Conservation (phyloP, 116 monocot species). For the Iris pallida region DNA sequence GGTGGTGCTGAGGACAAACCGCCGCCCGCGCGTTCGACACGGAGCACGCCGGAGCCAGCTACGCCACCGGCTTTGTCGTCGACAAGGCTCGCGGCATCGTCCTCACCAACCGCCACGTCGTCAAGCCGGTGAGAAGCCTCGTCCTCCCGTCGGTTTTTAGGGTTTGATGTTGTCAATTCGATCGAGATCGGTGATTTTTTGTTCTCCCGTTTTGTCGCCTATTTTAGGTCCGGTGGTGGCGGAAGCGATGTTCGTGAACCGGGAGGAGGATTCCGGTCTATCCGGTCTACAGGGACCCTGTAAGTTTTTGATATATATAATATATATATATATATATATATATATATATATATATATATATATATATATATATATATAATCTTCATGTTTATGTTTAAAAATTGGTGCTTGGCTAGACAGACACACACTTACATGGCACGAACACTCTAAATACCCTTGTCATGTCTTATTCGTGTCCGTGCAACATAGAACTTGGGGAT, state of each 20-base stretch:
- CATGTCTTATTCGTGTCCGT: too few species aligned
- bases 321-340: too few species aligned
- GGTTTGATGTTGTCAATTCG: background rate
- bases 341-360: too few species aligned
- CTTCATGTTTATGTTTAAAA: too few species aligned
- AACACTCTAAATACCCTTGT: too few species aligned
- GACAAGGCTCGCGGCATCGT: slow-evolving; percentile 72
- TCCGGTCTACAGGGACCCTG: slow-evolving; percentile 87
- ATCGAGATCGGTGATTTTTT: background rate
- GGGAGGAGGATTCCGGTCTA: slow-evolving; percentile 84
- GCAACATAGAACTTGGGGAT: too few species aligned
- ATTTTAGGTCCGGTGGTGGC: slow-evolving; percentile 80
- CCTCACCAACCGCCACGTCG: slow-evolving; percentile 92
- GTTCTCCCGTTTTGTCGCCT: background rate
- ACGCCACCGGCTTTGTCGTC: slow-evolving; percentile 85
- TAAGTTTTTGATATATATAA: slow-evolving; percentile 26
- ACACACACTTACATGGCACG: too few species aligned
- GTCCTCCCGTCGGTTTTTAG: background rate
- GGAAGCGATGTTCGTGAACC: slow-evolving; percentile 91
- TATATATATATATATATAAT: too few species aligned
- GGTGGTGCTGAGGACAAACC: slow-evolving; percentile 80
- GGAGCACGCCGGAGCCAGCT: slow-evolving; percentile 77
- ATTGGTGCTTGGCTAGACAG: too few species aligned
- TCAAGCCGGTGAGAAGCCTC: slow-evolving; percentile 55
- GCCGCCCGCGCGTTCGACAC: slow-evolving; percentile 81